These are phyloP conservation scores for Aspergillus sp. DNA, from an alignment of 2,329 filamentous ascomycete genomes.

Conservation along the genomic window DNA sequence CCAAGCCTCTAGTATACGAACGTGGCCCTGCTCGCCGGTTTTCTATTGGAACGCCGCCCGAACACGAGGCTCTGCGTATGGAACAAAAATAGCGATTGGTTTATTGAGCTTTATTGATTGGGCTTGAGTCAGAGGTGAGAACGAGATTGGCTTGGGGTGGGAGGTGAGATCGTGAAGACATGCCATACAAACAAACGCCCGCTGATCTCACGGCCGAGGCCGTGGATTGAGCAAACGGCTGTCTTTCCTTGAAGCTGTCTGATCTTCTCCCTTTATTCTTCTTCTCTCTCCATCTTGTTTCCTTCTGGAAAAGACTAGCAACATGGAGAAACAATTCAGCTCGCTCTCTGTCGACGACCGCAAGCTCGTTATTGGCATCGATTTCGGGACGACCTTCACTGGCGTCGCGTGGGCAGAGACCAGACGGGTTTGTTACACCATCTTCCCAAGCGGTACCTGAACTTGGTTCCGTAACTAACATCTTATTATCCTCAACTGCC, in stretches of 20 bases:
- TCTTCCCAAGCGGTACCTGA: neutral
- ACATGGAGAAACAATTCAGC: slow-evolving; percentile 4
- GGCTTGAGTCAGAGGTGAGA: neutral
- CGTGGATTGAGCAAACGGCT: neutral
- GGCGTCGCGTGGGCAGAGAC: slow-evolving; percentile 12
- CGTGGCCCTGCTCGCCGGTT: neutral
- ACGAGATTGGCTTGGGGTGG: too few species aligned
- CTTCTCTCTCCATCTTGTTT: neutral
- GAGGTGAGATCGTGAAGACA: too few species aligned
- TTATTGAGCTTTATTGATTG: neutral
- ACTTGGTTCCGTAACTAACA: neutral
- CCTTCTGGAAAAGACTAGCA: neutral
- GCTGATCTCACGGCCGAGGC: neutral
- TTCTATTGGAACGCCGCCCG: neutral
- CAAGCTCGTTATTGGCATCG: slow-evolving; percentile 10
- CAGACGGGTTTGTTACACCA: neutral
- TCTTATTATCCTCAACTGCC: neutral
- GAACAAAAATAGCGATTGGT: neutral
- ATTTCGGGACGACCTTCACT: slow-evolving; percentile 10
- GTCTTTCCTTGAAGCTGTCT: neutral
- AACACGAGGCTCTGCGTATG: neutral
- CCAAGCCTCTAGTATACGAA: neutral
- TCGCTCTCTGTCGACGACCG: slow-evolving; percentile 4
- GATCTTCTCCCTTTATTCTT: neutral
- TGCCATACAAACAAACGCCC: neutral